phyloP scores from a whole-genome alignment of 2,329 filamentous ascomycete genomes.

The Dothideomycetes sp. region DNA sequence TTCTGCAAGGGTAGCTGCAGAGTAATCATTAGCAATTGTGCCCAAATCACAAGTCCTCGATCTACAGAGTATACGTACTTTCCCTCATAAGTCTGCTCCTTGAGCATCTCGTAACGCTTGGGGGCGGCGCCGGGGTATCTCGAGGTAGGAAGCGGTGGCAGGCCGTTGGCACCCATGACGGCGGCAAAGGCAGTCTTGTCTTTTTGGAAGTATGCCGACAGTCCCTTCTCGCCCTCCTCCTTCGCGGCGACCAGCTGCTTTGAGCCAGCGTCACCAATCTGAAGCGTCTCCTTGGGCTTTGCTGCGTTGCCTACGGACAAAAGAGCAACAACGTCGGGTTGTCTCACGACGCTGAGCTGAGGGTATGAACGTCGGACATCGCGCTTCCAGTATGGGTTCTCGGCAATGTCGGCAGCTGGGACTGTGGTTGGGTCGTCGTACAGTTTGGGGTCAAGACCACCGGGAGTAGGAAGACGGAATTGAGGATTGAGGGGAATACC shows the following conservation, averaged over 20 bases:
- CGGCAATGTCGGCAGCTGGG: slow-evolving; percentile 77
- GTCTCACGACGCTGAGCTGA: slow-evolving; percentile 64
- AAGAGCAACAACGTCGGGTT: slow-evolving; percentile 76
- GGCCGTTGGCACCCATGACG: slow-evolving; percentile 62
- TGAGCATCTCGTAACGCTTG: slow-evolving; percentile 60
- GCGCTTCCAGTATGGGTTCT: slow-evolving; percentile 95
- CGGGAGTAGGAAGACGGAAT: slow-evolving; percentile 79
- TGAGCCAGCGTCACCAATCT: slow-evolving; percentile 63
- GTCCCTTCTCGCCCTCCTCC: slow-evolving; percentile 60
- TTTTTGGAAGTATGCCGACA: slow-evolving; percentile 65
- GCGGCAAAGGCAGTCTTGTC: slow-evolving; percentile 41
- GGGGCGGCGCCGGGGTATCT: slow-evolving; percentile 45
- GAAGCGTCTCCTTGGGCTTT: slow-evolving; percentile 59
- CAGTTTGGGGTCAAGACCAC: slow-evolving; percentile 53
- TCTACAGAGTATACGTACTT: slow-evolving; percentile 3
- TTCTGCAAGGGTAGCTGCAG: slow-evolving; percentile 35
- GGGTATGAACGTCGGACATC: slow-evolving; percentile 78
- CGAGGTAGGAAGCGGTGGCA: slow-evolving; percentile 81
- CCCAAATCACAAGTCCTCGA: neutral
- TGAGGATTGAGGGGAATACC: slow-evolving; percentile 88
- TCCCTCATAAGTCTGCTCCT: slow-evolving; percentile 55
- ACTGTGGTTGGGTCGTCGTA: slow-evolving; percentile 77
- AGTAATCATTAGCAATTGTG: slow-evolving; percentile 14
- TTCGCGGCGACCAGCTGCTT: slow-evolving; percentile 66
- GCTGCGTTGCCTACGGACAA: slow-evolving; percentile 75